Conservation (phyloP, 2,329 filamentous ascomycete genomes). For the Cladosporium sphaerospermum region DNA sequence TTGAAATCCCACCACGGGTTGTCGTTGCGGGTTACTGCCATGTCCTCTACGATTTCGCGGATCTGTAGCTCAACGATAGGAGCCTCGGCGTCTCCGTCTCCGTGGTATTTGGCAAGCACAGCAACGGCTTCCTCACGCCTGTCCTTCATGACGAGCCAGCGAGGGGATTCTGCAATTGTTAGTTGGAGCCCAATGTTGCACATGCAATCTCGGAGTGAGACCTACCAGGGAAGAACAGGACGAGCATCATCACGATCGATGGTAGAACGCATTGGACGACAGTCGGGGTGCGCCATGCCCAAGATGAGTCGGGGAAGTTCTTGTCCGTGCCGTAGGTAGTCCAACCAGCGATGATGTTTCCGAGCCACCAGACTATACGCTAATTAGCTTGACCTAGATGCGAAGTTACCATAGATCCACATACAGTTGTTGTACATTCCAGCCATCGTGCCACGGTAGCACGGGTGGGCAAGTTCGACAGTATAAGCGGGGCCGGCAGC, state of each 20-base stretch:
- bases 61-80: conserved; percentile 32
- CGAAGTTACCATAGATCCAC: neutral
- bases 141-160: conserved; percentile 53
- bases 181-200: neutral
- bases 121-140: conserved; percentile 50
- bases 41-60: conserved; percentile 28
- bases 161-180: conserved; percentile 48
- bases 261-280: conserved; percentile 24
- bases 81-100: conserved; percentile 38
- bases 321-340: conserved; percentile 35
- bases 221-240: conserved; percentile 41
- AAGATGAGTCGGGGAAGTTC: conserved; percentile 20
- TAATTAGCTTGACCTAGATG: neutral
- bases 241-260: conserved; percentile 30
- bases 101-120: conserved; percentile 54
- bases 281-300: conserved; percentile 42
- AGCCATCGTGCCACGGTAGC: conserved; percentile 54
- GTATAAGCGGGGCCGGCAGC: conserved; percentile 57
- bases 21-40: conserved; percentile 12
- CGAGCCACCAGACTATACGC: conserved; percentile 33
- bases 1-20: conserved; percentile 49
- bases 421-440: conserved; percentile 46
- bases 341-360: conserved; percentile 50
- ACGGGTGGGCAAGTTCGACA: conserved; percentile 55
- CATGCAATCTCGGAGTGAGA: neutral